These are phyloP conservation scores for Neurospora intermedia DNA, from an alignment of 495 filamentous ascomycete species.

Conservation along the genomic window DNA sequence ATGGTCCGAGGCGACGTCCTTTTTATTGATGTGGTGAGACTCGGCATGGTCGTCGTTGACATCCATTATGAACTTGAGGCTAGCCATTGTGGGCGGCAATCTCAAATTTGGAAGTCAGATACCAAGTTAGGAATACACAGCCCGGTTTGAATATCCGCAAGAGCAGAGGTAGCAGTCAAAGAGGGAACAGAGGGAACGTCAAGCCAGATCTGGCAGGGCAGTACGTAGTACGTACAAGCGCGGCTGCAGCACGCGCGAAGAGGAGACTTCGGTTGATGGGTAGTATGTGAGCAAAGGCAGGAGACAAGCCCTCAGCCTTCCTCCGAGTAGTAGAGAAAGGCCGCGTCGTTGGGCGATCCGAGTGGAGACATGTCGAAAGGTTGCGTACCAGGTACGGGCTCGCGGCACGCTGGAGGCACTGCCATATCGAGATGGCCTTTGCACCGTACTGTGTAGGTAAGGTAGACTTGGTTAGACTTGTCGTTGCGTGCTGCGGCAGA, in stretches of 20 bases:
- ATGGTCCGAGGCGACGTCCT: conserved; percentile 27
- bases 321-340: background rate
- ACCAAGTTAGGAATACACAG: conserved; percentile 30
- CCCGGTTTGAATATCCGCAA: conserved; percentile 18
- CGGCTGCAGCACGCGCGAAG: conserved; percentile 18
- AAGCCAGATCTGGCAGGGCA: conserved; percentile 7
- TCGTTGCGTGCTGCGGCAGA: background rate
- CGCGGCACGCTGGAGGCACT: conserved; percentile 29
- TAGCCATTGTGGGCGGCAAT: conserved; percentile 33
- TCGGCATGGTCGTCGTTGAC: conserved; percentile 28
- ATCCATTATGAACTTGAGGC: conserved; percentile 40
- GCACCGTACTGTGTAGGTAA: background rate
- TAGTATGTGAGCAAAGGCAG: conserved; percentile 4
- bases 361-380: conserved; percentile 2
- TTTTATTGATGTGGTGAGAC: conserved; percentile 26
- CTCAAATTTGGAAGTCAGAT: conserved; percentile 32
- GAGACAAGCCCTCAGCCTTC: conserved; percentile 12
- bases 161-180: conserved; percentile 20
- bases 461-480: background rate
- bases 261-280: conserved; percentile 7
- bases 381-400: conserved; percentile 5
- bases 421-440: conserved; percentile 35
- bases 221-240: conserved; percentile 19
- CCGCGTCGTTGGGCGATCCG: conserved; percentile 2
- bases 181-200: conserved; percentile 12